phyloP scores from a whole-genome alignment of 2,329 filamentous ascomycete species.

The Aspergillus eucalypticola region DNA sequence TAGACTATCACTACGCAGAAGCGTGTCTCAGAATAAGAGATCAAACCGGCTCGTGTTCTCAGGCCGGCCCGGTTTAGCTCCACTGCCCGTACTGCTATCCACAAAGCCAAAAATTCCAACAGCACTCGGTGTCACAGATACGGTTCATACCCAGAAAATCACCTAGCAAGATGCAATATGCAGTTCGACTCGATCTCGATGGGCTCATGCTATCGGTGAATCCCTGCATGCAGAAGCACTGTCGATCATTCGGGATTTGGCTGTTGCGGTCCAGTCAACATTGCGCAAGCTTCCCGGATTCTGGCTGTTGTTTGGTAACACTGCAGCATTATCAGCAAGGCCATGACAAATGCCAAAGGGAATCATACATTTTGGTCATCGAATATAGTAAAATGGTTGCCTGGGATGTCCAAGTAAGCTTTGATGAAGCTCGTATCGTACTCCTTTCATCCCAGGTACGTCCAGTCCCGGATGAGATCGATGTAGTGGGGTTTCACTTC shows the following conservation, averaged over 20 bases:
- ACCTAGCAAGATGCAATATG: neutral
- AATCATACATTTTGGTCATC: conserved; percentile 2
- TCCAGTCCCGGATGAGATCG: neutral
- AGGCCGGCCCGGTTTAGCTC: no score
- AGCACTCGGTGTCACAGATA: neutral
- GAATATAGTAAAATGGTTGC: conserved; percentile 11
- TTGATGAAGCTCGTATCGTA: conserved; percentile 5
- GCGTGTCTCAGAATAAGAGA: neutral
- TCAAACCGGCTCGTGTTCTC: neutral
- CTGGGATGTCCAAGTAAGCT: neutral
- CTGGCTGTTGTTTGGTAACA: neutral
- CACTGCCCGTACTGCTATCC: neutral
- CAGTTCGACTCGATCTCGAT: neutral
- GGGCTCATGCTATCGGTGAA: no score
- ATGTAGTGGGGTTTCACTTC: neutral
- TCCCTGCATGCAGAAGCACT: neutral
- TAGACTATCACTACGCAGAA: neutral
- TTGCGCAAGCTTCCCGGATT: neutral
- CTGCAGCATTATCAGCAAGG: neutral
- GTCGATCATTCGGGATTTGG: neutral
- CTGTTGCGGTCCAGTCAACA: neutral
- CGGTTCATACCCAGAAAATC: neutral
- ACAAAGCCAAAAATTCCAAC: neutral
- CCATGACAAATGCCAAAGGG: neutral
- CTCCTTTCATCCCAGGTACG: conserved; percentile 10